phyloP scores from a whole-genome alignment of 2,329 filamentous ascomycete species.

The Colletotrichum sp. region DNA sequence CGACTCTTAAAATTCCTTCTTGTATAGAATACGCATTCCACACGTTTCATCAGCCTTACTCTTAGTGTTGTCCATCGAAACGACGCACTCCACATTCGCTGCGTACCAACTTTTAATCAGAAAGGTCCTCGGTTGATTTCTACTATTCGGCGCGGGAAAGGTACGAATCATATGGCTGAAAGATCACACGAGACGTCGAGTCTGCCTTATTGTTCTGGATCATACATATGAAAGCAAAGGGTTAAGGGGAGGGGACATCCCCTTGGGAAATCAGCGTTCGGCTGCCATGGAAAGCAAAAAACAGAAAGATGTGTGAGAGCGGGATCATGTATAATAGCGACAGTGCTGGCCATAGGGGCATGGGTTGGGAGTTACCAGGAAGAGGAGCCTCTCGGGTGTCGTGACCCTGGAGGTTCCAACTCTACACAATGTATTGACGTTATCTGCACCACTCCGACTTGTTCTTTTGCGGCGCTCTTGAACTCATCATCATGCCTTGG shows the following conservation, averaged over 20 bases:
- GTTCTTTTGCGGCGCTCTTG: neutral
- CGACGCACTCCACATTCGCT: neutral
- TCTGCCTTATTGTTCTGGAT: neutral
- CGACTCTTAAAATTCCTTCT: neutral
- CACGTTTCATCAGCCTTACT: neutral
- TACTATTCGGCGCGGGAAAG: neutral
- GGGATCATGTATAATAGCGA: constrained; percentile 2
- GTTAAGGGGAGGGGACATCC: neutral
- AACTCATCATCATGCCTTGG: accelerated
- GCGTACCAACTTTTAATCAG: neutral
- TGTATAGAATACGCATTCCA: constrained; percentile 11
- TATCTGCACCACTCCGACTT: neutral
- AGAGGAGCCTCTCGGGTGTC: neutral
- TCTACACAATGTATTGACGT: neutral
- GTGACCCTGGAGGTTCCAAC: neutral
- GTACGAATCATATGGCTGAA: neutral
- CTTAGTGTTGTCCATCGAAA: neutral
- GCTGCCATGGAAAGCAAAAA: neutral
- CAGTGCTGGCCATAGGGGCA: neutral
- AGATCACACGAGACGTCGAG: neutral
- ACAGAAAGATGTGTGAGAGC: neutral
- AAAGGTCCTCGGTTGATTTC: neutral
- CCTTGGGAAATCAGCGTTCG: neutral
- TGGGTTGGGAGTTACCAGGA: constrained; percentile 12
- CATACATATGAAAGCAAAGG: constrained; percentile 1